Conservation (phyloP, 2,329 filamentous ascomycete genomes). For the Drechmeria coniospora region DNA sequence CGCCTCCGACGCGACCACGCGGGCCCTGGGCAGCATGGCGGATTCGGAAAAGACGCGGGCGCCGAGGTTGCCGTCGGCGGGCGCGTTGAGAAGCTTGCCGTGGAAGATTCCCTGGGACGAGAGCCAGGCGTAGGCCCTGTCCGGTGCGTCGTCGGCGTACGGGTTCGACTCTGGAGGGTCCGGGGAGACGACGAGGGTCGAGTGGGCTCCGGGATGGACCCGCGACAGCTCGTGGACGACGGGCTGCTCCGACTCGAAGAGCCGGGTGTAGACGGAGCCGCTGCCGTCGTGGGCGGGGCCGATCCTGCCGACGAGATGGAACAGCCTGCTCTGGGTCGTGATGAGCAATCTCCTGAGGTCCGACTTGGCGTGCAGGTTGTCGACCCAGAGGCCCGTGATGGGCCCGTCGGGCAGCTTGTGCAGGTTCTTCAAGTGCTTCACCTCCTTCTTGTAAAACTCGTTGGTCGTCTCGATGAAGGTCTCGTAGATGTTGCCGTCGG, state of each 20-base stretch:
- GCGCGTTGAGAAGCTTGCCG: constrained; percentile 55
- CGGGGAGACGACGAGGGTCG: constrained; percentile 60
- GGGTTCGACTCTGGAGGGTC: constrained; percentile 43
- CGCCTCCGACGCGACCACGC: constrained; percentile 54
- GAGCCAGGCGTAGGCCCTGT: constrained; percentile 80
- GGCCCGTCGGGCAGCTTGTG: constrained; percentile 72
- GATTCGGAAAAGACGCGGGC: constrained; percentile 63
- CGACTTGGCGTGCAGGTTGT: constrained; percentile 49
- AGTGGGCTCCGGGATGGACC: constrained; percentile 37
- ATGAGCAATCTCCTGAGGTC: constrained; percentile 68
- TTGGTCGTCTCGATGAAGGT: constrained; percentile 86
- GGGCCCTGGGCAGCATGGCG: constrained; percentile 58
- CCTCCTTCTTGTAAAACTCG: constrained; percentile 90
- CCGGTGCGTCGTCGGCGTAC: constrained; percentile 45
- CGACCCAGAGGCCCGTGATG: constrained; percentile 74
- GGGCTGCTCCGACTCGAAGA: constrained; percentile 80
- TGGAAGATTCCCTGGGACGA: constrained; percentile 76
- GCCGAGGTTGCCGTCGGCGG: constrained; percentile 47
- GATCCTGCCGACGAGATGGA: constrained; percentile 68
- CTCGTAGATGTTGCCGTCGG: constrained; percentile 93
- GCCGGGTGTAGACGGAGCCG: constrained; percentile 67
- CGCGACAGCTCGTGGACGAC: constrained; percentile 57
- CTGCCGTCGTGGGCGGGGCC: constrained; percentile 65
- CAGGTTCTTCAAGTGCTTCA: constrained; percentile 75
- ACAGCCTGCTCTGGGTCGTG: constrained; percentile 60